These are phyloP conservation scores for Eucalyptus camaldulensis DNA, from an alignment of 345 rosid genomes.

Conservation along the genomic window DNA sequence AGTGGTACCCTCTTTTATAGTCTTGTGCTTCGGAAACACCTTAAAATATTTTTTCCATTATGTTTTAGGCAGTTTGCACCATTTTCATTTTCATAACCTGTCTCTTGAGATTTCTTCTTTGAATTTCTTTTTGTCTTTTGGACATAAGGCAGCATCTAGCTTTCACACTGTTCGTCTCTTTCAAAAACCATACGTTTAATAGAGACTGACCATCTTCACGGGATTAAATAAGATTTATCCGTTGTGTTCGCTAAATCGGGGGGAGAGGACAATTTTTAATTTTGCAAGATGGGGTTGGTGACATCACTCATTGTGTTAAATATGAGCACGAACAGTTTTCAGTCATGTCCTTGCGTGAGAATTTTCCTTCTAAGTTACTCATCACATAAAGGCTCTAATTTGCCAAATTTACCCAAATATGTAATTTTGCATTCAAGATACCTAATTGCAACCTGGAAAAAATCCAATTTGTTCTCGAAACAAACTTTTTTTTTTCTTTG, in stretches of 20 bases:
- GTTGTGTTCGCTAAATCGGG: background rate
- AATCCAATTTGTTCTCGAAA: background rate
- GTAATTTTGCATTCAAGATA: background rate
- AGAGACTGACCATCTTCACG: background rate
- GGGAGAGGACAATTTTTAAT: background rate
- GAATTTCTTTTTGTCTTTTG: too few relatives aligned
- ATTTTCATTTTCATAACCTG: background rate
- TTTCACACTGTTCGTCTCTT: too few relatives aligned
- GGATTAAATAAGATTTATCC: background rate
- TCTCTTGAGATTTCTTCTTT: background rate
- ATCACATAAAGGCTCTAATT: background rate
- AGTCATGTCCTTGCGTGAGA: background rate
- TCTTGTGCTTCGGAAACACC: too few relatives aligned
- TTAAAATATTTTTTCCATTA: background rate
- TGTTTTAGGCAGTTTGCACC: background rate
- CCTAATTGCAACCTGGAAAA: background rate
- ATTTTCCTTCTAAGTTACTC: background rate
- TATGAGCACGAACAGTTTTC: background rate
- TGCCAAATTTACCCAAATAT: background rate
- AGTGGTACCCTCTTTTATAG: too few relatives aligned
- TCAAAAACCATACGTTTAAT: background rate
- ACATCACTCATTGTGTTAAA: background rate
- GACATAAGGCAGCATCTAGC: too few relatives aligned
- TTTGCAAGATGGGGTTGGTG: background rate
- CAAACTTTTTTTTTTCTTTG: background rate